These are phyloP conservation scores for Stephania japonica DNA, from an alignment of 164 flowering plant genomes.

Conservation along the genomic window DNA sequence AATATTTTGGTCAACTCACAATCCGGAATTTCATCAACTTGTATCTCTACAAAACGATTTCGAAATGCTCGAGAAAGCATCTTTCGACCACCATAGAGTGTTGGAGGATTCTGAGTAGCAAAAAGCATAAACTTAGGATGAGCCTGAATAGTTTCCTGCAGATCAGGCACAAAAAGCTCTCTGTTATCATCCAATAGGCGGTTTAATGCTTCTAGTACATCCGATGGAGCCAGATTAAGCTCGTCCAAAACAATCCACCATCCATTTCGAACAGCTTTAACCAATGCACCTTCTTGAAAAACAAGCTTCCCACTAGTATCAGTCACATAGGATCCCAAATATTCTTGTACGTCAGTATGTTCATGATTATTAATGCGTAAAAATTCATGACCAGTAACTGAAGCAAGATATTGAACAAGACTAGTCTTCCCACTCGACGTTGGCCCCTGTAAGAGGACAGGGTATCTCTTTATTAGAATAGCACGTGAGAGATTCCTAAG, in stretches of 20 bases:
- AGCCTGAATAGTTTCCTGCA: slow-evolving; percentile 62
- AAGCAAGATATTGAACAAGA: slow-evolving; percentile 87
- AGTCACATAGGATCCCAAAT: slow-evolving; percentile 81
- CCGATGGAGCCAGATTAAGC: slow-evolving; percentile 94
- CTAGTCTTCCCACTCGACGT: slow-evolving; percentile 99
- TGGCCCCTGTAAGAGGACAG: slow-evolving; percentile 96
- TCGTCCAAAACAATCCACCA: slow-evolving; percentile 97
- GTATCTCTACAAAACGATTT: slow-evolving; percentile 94
- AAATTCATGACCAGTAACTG: slow-evolving; percentile 73
- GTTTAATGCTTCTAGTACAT: slow-evolving; percentile 93
- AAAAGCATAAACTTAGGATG: slow-evolving; percentile 97
- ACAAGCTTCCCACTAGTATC: slow-evolving; percentile 75
- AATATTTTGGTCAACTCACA: slow-evolving; percentile 64
- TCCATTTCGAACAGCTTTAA: slow-evolving; percentile 85
- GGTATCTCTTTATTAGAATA: slow-evolving; percentile 64
- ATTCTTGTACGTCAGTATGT: slow-evolving; percentile 94
- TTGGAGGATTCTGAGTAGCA: slow-evolving; percentile 98
- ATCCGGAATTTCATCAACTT: slow-evolving; percentile 94
- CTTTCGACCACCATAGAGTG: slow-evolving; percentile 89
- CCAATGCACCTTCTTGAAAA: slow-evolving; percentile 86
- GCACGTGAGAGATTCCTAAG: slow-evolving; percentile 73
- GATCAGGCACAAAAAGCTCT: slow-evolving; percentile 89
- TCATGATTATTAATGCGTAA: slow-evolving; percentile 97
- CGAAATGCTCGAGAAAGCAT: slow-evolving; percentile 96
- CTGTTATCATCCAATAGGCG: slow-evolving; percentile 91